Evolutionary conservation across 208 protist genomes (phyloP), one percentile per base, ranked within the genome.

Genomic region (Phytomonas francai): DNA sequence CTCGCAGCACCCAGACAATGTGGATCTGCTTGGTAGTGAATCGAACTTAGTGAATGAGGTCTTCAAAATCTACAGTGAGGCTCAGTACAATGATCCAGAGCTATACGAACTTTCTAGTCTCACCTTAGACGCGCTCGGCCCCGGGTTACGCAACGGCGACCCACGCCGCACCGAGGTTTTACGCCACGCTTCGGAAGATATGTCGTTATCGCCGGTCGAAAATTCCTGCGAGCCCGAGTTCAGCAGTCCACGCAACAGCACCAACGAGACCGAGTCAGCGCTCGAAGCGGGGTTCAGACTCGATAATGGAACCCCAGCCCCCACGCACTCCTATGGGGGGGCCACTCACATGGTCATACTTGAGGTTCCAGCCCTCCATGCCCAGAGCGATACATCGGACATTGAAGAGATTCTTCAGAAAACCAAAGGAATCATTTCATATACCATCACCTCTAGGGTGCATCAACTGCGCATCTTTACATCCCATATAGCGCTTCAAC

Each of bases 1-100:
- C 9, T 81, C 86, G 3, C 72, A 92, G 74, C 92, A 97, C 71
- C 89, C 87, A 0, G 87, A 94, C 27, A 97, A 95, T 71, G 64
- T 92, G 4, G 85, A 91, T 32, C 75, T 91, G 12, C 74, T 97
- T 7, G 72, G 67, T 31, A 70, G 74, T 36, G 72, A 94, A 49
- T 30, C 63, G 9, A 68, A 65, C 2, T 67, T 97, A 12, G 74
- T 92, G 0, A 45, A 77, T n/a, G 71, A 74, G 49, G 77, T 97
- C 7, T 74, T 81, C 49, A 63, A 68, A n/a, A 79, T 92, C 16
- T 92, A 94, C 74, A 78, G 90, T 58, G 77, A 88, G 3, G 71
- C 84, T 28, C 79, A 87, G 56, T 87, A 83, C 76, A 85, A 96
- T 39, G 86, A 93, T 67, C 87, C 91, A 2, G 85, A 91, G 74